phyloP scores from a whole-genome alignment of 2,329 filamentous ascomycete species.

The Sporothrix variecibatus region DNA sequence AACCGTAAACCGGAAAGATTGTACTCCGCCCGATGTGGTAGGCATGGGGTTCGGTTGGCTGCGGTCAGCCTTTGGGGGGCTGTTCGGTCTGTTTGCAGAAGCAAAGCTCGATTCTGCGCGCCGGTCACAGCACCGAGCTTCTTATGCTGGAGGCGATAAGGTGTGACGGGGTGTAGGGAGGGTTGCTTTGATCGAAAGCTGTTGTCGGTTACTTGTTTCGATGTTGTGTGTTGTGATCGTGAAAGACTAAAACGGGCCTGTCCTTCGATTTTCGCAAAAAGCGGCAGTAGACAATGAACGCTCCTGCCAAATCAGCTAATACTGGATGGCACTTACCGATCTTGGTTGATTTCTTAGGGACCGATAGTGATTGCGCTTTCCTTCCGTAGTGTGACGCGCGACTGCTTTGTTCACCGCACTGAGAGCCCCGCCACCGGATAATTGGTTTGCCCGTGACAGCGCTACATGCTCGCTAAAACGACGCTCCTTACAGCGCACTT shows the following conservation, averaged over 20 bases:
- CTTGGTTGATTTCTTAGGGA: neutral
- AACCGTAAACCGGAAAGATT: constrained; percentile 47
- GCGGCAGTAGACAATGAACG: neutral
- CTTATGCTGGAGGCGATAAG: neutral
- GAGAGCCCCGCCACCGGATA: constrained; percentile 27
- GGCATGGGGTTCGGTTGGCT: constrained; percentile 43
- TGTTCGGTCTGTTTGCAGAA: constrained; percentile 2
- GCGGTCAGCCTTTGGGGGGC: constrained; percentile 23
- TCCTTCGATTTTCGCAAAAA: constrained; percentile 13
- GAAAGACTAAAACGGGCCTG: neutral
- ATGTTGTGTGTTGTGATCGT: constrained; percentile 1
- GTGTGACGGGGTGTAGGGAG: neutral
- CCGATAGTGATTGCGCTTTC: constrained; percentile 16
- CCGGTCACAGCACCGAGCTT: constrained; percentile 13
- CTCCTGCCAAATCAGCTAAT: neutral
- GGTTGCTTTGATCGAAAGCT: neutral
- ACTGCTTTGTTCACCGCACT: neutral
- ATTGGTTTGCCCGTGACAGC: constrained; percentile 27
- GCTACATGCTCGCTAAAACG: neutral
- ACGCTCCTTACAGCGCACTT: neutral
- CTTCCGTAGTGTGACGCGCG: neutral
- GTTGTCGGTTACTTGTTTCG: neutral
- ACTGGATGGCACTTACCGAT: constrained; percentile 1
- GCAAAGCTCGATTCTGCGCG: constrained; percentile 10
- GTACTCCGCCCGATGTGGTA: constrained; percentile 46